Evolutionary conservation across 768 basidiomycete species (phyloP).

Genomic region (Lactarius indigo): DNA sequence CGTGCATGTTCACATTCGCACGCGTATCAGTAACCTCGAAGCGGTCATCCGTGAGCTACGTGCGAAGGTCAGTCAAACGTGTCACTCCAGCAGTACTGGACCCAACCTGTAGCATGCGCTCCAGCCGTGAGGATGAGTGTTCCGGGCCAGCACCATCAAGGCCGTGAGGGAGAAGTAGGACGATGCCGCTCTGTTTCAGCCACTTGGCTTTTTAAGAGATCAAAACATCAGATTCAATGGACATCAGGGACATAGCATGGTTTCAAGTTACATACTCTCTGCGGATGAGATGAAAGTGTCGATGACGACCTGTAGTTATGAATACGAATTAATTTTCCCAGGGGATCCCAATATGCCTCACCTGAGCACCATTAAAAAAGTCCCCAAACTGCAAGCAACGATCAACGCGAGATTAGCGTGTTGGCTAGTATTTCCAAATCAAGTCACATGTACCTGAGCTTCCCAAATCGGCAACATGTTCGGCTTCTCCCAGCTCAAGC

Average conservation of each 20-base stretch:
- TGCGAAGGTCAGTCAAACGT: constrained; percentile 7
- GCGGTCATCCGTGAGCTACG: constrained; percentile 73
- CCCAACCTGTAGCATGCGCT: constrained; percentile 82
- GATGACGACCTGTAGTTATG: constrained; percentile 59
- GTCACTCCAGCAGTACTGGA: background rate
- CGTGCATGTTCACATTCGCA: constrained; percentile 75
- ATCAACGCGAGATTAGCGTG: constrained; percentile 1
- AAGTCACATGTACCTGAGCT: constrained; percentile 58
- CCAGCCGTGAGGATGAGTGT: constrained; percentile 85
- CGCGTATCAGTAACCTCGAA: constrained; percentile 35
- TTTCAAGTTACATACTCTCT: constrained; percentile 56
- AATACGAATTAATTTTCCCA: background rate
- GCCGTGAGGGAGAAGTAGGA: constrained; percentile 84
- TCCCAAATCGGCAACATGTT: constrained; percentile 87
- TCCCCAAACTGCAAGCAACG: constrained; percentile 67
- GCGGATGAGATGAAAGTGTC: constrained; percentile 85
- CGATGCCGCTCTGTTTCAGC: constrained; percentile 86
- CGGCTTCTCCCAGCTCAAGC: constrained; percentile 85
- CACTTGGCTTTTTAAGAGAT: constrained; percentile 66
- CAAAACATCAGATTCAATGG: constrained; percentile 6
- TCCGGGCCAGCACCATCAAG: constrained; percentile 92
- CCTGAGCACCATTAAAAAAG: constrained; percentile 89
- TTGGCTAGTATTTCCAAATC: background rate
- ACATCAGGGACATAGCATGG: background rate
- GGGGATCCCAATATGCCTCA: constrained; percentile 25